Evolutionary conservation across 805 yeast species (phyloP), one percentile per base, ranked within the genome.

Genomic region (Schizosaccharomyces octosporus): DNA sequence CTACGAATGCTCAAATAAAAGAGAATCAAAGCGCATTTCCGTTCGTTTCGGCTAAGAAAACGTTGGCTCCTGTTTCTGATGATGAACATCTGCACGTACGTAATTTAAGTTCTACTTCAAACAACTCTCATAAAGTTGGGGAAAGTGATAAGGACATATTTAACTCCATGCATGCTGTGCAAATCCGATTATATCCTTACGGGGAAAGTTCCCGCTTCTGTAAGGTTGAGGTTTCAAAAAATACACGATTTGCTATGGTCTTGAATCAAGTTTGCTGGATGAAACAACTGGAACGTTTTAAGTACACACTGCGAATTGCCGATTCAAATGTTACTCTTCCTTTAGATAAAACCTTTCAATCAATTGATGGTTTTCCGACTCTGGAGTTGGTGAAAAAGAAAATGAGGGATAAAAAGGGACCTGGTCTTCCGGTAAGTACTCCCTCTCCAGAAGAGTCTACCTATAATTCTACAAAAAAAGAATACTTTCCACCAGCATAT

Each of bases 361-460:
- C 76, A 3, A 67, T 78, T 11, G 78, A 75, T 64, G 77, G 76
- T 4, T 69, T 72, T 58, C 67, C 69, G 61, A 69, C 69, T 19
- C 67, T 79, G 21, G 81, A 78, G 62, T 67, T 76, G 4, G 67
- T 70, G 71, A 60, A 74, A 73, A 31, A 41, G 43, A 57, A 57
- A 41, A 17, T 29, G 24, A n/a, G 43, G 5, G 60, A 57, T 32
- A 29, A 21, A 9, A 27, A 21, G 11, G 43, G 27, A 41, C 29
- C 29, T 5, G 15, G 24, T 11, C 54, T 21, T 17, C 75, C 79
- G 0, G 71, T 78, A 1, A 57, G 58, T 21, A 63, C 66, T 7
- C 29, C 48, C 6, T 57, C 60, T 19, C 60, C 48, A 2, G 67
- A 67, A 57, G 29, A 24, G 15, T 57, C 48, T n/a, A 17, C 36